phyloP scores from a whole-genome alignment of 2,329 filamentous ascomycete genomes.

The Chrysosporium queenslandicum region DNA sequence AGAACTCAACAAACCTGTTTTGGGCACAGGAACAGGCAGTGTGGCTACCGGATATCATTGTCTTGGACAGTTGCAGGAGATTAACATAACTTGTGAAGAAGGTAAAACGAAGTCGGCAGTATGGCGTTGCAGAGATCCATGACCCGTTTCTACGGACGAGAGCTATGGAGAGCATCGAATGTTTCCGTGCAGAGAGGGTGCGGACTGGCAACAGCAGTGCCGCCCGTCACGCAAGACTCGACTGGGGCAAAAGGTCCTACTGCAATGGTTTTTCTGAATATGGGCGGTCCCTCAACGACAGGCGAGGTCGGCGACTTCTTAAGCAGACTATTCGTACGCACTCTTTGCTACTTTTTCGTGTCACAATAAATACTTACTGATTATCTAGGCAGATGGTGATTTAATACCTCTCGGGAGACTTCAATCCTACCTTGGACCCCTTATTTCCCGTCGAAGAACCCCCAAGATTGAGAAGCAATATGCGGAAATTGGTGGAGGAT shows the following conservation, averaged over 20 bases:
- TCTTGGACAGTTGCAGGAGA: too few species aligned
- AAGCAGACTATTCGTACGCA: constrained; percentile 76
- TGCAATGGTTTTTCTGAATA: constrained; percentile 98
- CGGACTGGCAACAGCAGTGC: constrained; percentile 51
- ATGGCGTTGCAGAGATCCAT: constrained; percentile 14
- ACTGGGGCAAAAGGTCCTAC: constrained; percentile 68
- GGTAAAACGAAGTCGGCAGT: background rate
- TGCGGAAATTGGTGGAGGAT: constrained; percentile 89
- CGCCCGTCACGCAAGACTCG: constrained; percentile 70
- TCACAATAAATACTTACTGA: background rate
- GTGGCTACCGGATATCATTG: too few species aligned
- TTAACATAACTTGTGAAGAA: too few species aligned
- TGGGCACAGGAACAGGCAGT: too few species aligned
- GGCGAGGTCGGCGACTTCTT: constrained; percentile 84
- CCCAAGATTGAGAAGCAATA: constrained; percentile 98
- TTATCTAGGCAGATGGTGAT: constrained; percentile 69
- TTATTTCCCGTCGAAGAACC: constrained; percentile 77
- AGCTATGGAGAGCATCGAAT: constrained; percentile 5
- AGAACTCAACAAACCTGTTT: too few species aligned
- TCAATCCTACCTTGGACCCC: constrained; percentile 78
- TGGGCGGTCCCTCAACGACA: constrained; percentile 87
- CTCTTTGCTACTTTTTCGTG: background rate
- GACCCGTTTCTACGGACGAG: constrained; percentile 5
- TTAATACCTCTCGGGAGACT: constrained; percentile 89
- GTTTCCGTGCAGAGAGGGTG: constrained; percentile 16